Base-by-base conservation (phyloP, 345 rosid genomes). In the Syzygium jambos region DNA sequence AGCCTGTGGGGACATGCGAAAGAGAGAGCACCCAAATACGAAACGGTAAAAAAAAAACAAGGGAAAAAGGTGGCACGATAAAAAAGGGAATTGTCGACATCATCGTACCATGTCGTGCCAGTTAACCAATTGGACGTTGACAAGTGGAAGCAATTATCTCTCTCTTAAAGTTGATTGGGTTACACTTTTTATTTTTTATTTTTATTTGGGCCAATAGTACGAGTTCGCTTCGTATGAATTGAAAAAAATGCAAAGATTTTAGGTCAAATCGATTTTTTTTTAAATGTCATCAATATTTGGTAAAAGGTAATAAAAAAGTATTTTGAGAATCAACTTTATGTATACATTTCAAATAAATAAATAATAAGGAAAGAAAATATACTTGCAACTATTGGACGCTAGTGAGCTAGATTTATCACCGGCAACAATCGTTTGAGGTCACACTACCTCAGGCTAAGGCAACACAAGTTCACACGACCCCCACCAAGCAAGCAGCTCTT, bases 401-500 rank as follows among this genome's bases (percentile, higher is more conserved):
- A 2, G 0, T 6, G 4, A 61, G 5, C 15, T n/a, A 61, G 9
- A 61, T 61, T 6, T 61, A 61, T 10, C 73, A 61, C 0, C 21
- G 0, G 16, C 4, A 0, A 4, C 2, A 0, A 11, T 61, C 2
- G 0, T 2, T 61, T 14, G 17, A 52, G 19, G 54, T 14, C 54
- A 1, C 19, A 52, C 19, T 15, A 52, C 17, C 54, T 52, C 54
- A 15, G 1, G 17, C 17, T 5, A 6, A 17, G 73, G 1, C 16
- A 14, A 9, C 34, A 13, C 14, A 19, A 61, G 38, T 61, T n/a
- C 34, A 0, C 9, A 2, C 15, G 34, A 61, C 9, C 38, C 34
- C 10, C n/a, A 6, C 7, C 6, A 7, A 15, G 73, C 73, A 61
- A 61, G 34, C 16, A 61, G 4, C 19, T 17, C 73, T n/a, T 29